These are phyloP conservation scores for Seiridium cupressi DNA, from an alignment of 2,329 filamentous ascomycete species.

Conservation along the genomic window DNA sequence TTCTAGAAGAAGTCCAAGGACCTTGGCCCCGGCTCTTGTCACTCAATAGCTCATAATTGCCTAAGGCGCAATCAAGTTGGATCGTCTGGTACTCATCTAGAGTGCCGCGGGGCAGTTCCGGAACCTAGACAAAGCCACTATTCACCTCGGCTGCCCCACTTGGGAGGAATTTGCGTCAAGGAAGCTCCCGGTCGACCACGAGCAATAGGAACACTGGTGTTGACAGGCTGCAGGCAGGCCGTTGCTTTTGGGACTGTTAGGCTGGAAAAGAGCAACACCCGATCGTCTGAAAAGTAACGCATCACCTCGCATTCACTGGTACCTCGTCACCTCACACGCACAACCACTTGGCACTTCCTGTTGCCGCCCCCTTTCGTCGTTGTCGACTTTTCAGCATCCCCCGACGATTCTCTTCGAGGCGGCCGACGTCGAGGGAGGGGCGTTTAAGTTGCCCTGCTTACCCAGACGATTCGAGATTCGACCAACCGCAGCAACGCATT, in stretches of 20 bases:
- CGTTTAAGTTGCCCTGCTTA: background rate
- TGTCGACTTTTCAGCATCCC: too few species aligned
- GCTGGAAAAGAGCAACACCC: background rate
- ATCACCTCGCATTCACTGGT: background rate
- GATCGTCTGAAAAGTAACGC: background rate
- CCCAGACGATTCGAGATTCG: background rate
- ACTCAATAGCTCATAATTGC: conserved; percentile 1
- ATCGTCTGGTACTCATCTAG: conserved; percentile 1
- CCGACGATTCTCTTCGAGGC: too few species aligned
- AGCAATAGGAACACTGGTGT: conserved; percentile 6
- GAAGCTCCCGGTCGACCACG: background rate
- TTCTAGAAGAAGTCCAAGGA: conserved; percentile 3
- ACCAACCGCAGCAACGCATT: conserved; percentile 5
- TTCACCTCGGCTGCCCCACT: conserved; percentile 6
- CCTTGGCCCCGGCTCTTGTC: background rate
- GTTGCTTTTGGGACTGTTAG: background rate
- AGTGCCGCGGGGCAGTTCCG: conserved; percentile 4
- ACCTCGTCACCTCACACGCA: background rate
- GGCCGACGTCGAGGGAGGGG: background rate
- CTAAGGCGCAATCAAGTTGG: conserved; percentile 3
- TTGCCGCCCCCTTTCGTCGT: background rate
- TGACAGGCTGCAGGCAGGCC: background rate
- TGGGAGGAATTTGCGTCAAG: background rate
- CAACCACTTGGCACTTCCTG: background rate
- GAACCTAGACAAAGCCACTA: conserved; percentile 1